phyloP scores from a whole-genome alignment of 2,329 filamentous ascomycete genomes.

The Fusarium coffeatum region DNA sequence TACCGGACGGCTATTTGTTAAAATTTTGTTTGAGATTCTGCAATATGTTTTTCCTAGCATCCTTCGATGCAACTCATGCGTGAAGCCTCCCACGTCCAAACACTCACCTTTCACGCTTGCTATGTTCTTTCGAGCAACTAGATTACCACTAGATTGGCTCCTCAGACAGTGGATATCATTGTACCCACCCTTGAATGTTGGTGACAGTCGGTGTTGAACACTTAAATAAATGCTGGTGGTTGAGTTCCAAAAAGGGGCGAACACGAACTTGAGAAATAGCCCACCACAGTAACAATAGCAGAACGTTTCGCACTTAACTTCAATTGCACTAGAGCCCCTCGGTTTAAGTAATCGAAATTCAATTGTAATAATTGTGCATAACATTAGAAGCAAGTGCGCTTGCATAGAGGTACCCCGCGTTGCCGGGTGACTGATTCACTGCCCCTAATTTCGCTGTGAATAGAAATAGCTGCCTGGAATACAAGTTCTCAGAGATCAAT shows the following conservation, averaged over 20 bases:
- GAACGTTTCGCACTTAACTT: neutral
- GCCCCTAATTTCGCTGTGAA: neutral
- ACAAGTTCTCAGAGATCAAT: neutral
- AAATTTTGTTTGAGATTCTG: too few relatives aligned
- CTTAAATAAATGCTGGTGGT: neutral
- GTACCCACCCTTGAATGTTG: accelerated
- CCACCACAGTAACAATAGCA: neutral
- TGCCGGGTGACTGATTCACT: neutral
- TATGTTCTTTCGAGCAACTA: accelerated
- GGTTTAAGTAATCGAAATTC: neutral
- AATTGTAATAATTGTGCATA: accelerated
- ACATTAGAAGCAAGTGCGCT: neutral
- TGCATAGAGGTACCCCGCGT: neutral
- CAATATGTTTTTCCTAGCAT: accelerated
- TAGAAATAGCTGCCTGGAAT: neutral
- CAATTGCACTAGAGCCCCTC: neutral
- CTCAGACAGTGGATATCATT: accelerated
- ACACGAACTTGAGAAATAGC: neutral
- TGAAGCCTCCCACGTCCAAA: neutral
- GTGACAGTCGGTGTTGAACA: neutral
- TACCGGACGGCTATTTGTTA: conserved; percentile 40
- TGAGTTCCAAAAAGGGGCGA: neutral
- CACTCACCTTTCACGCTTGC: neutral
- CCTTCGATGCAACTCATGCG: neutral
- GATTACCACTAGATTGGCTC: accelerated